Evolutionary conservation across 306 rosid species (phyloP).

Genomic region (Inga laurina): DNA sequence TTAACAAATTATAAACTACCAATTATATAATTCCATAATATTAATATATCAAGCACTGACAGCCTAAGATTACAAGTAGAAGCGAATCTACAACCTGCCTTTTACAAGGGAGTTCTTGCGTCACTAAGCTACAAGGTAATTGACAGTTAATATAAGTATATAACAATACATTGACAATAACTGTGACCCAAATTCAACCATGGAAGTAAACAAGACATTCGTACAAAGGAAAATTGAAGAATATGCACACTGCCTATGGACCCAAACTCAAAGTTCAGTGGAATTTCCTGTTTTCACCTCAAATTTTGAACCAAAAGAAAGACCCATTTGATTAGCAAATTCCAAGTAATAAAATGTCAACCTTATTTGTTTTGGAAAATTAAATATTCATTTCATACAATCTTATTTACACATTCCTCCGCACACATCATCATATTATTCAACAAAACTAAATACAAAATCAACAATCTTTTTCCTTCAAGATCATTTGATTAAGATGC

Average conservation of each 20-base stretch:
- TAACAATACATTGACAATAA: not conserved
- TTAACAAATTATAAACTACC: too few relatives aligned
- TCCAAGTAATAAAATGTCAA: not conserved
- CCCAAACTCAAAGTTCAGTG: not conserved
- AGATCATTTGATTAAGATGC: constrained; percentile 54
- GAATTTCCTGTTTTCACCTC: not conserved
- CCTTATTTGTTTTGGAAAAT: not conserved
- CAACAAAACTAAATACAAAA: constrained; percentile 21
- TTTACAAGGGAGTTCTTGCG: accelerated
- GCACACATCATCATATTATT: constrained; percentile 28
- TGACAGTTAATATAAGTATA: too few relatives aligned
- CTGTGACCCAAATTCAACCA: not conserved
- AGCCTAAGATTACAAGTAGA: too few relatives aligned
- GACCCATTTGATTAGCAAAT: not conserved
- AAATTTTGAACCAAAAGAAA: not conserved
- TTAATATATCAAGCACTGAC: too few relatives aligned
- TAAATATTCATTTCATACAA: not conserved
- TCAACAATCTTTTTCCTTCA: not conserved
- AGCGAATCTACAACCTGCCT: too few relatives aligned
- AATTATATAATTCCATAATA: not conserved
- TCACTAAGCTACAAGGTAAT: too few relatives aligned
- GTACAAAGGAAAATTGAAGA: too few relatives aligned
- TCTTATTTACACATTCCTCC: not conserved
- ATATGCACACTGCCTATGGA: too few relatives aligned
- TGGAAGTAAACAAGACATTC: too few relatives aligned